These are phyloP conservation scores for Trichoderma sp. DNA, from an alignment of 2,329 filamentous ascomycete species.

Conservation along the genomic window DNA sequence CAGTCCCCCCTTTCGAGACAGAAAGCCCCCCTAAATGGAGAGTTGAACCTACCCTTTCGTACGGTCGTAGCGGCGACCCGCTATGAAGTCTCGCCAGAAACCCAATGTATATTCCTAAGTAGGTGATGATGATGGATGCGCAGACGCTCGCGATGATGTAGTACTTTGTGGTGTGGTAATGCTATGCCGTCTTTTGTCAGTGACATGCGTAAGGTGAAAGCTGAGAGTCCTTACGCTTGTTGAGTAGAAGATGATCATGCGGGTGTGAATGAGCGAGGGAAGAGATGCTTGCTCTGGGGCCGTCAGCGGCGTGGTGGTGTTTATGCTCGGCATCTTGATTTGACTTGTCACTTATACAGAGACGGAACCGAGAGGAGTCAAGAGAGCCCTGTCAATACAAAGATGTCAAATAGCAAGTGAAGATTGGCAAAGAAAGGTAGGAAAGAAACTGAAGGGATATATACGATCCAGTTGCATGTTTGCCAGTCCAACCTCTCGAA, in stretches of 20 bases:
- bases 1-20: background rate
- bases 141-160: constrained; percentile 65
- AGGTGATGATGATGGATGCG: constrained; percentile 58
- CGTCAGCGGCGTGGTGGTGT: background rate
- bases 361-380: too few relatives aligned
- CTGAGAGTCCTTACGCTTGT: constrained; percentile 25
- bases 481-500: background rate
- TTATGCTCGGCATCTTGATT: constrained; percentile 9
- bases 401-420: too few relatives aligned
- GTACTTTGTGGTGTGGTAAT: constrained; percentile 30
- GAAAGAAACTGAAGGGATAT: background rate
- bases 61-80: constrained; percentile 65
- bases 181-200: constrained; percentile 44
- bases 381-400: too few relatives aligned
- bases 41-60: constrained; percentile 64
- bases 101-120: constrained; percentile 65
- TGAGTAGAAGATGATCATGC: constrained; percentile 36
- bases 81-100: constrained; percentile 67
- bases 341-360: too few relatives aligned
- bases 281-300: constrained; percentile 4
- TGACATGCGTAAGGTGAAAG: background rate
- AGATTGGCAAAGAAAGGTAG: too few relatives aligned
- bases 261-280: constrained; percentile 19
- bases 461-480: background rate
- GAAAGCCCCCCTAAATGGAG: too few relatives aligned